These are phyloP conservation scores for Sphagnum fallax DNA, from an alignment of 228 moss, liverwort and hornwort species.

Conservation along the genomic window DNA sequence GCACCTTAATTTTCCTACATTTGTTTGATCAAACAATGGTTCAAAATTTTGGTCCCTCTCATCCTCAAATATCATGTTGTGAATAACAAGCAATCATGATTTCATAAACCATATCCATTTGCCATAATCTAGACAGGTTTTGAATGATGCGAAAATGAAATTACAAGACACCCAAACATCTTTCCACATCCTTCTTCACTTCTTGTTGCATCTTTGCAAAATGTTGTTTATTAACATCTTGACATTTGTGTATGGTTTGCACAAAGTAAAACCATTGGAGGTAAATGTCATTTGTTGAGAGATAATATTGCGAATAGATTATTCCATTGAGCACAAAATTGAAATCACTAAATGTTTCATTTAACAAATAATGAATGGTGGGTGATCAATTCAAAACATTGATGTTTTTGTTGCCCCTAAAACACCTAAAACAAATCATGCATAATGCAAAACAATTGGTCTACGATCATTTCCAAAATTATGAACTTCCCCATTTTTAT, in stretches of 20 bases:
- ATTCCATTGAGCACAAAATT: neutral
- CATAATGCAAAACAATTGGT: too few relatives aligned
- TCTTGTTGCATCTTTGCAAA: neutral
- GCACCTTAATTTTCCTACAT: neutral
- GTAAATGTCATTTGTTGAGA: neutral
- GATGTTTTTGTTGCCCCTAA: neutral
- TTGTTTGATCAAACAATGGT: neutral
- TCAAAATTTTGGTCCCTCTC: neutral
- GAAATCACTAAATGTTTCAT: neutral
- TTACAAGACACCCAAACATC: neutral
- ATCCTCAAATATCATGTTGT: neutral
- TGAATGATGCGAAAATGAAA: neutral
- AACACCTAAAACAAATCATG: neutral
- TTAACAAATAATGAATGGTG: neutral
- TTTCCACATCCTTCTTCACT: too few relatives aligned
- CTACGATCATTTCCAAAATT: too few relatives aligned
- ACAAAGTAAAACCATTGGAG: neutral
- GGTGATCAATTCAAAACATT: neutral
- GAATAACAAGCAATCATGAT: conserved; percentile 2
- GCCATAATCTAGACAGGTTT: neutral
- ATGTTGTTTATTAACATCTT: neutral
- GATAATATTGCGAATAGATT: neutral
- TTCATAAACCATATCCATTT: neutral
- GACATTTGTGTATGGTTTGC: neutral
- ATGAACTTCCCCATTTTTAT: too few relatives aligned